Evolutionary conservation across 1,284 basidiomycete species (phyloP).

Genomic region (Apiotrichum domesticum): DNA sequence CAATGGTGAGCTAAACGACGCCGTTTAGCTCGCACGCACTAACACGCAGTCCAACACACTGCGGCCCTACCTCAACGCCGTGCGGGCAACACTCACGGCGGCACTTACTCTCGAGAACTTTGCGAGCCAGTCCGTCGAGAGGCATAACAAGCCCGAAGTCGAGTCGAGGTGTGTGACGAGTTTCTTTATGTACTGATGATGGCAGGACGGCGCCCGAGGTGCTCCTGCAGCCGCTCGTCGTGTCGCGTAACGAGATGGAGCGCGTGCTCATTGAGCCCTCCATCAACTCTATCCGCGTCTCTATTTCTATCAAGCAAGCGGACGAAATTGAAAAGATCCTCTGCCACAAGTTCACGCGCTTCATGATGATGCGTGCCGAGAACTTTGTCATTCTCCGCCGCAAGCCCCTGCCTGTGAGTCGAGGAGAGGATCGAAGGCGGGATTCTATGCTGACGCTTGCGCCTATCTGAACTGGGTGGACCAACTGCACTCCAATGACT

Average conservation of each 20-base stretch:
- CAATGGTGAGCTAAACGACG: constrained; percentile 5
- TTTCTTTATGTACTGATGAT: neutral
- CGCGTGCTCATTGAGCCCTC: constrained; percentile 93
- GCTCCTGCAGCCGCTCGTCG: constrained; percentile 82
- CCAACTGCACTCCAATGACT: no score
- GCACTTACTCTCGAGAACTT: constrained; percentile 97
- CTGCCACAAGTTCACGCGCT: constrained; percentile 97
- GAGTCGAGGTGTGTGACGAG: constrained; percentile 64
- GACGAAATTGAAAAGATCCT: constrained; percentile 98
- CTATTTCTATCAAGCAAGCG: constrained; percentile 98
- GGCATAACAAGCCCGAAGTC: constrained; percentile 94
- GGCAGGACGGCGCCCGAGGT: constrained; percentile 83
- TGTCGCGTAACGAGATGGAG: constrained; percentile 95
- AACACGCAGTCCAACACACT: constrained; percentile 57
- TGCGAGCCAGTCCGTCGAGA: constrained; percentile 91
- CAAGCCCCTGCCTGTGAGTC: constrained; percentile 79
- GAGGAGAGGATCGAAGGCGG: no score
- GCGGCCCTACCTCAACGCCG: constrained; percentile 91
- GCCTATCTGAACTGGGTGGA: no score
- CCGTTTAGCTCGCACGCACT: neutral
- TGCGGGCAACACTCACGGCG: constrained; percentile 92
- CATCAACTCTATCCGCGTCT: constrained; percentile 92
- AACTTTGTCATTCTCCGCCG: constrained; percentile 91
- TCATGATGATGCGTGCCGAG: constrained; percentile 98
- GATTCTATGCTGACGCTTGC: neutral